A percentile compares a stretch with the other conserved stretches of the same genome.
Conservation (phyloP, 1,139 yeast species). For the Yamadazyma mexicana region DNA sequence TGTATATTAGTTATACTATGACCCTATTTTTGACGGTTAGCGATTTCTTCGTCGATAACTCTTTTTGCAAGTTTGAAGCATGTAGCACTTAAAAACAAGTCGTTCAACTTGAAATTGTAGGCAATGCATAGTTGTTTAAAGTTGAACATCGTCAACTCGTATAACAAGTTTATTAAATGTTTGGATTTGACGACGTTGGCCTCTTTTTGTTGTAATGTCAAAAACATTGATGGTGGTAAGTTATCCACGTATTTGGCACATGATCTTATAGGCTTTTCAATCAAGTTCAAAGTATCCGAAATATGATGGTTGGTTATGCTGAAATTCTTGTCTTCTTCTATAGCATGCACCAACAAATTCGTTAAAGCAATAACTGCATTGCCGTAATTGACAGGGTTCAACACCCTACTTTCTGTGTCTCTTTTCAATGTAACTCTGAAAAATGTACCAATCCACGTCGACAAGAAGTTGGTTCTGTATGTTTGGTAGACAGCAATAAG, state of each 20-base stretch:
- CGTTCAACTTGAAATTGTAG: conserved; percentile 63
- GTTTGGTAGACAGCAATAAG: conserved; percentile 9
- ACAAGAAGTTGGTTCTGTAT: conserved; percentile 20
- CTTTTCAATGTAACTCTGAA: conserved; percentile 50
- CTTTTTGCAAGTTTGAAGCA: conserved; percentile 69
- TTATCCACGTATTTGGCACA: conserved; percentile 38
- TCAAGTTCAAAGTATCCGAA: conserved; percentile 55
- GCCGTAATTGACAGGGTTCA: conserved; percentile 59
- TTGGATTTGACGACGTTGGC: conserved; percentile 21
- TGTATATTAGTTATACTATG: background rate
- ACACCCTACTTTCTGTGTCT: conserved; percentile 60
- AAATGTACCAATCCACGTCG: conserved; percentile 42
- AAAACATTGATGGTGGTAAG: conserved; percentile 48
- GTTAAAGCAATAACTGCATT: conserved; percentile 65
- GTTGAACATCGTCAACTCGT: conserved; percentile 62
- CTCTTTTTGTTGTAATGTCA: conserved; percentile 27
- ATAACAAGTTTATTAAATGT: conserved; percentile 53
- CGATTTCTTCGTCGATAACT: conserved; percentile 68
- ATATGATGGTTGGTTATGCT: conserved; percentile 52
- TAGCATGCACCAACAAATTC: conserved; percentile 57
- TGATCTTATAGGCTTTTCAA: conserved; percentile 58
- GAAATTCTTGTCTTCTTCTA: conserved; percentile 61
- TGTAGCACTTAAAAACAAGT: conserved; percentile 58
- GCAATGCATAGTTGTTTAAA: conserved; percentile 64
- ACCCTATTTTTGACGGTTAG: conserved; percentile 31